phyloP scores from a whole-genome alignment of 164 flowering plant species.

The Liriodendron chinense region DNA sequence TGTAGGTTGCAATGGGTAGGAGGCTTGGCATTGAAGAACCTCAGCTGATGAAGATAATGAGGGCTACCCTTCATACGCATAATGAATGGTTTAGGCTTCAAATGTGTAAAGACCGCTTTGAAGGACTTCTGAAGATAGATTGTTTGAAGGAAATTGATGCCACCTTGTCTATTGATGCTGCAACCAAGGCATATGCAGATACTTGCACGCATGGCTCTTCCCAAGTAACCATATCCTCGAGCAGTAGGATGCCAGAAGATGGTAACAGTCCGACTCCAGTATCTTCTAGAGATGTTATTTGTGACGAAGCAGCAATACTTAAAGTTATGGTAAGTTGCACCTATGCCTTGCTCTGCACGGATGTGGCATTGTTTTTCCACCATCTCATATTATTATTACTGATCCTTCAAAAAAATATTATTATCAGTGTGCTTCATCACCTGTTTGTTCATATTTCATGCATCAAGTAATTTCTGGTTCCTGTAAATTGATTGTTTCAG shows the following conservation, averaged over 20 bases:
- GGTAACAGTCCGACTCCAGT: slow-evolving; percentile 69
- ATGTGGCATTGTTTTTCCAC: not conserved
- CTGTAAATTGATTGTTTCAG: no score
- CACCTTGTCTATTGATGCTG: slow-evolving; percentile 40
- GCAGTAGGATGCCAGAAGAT: slow-evolving; percentile 59
- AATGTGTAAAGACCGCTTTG: slow-evolving; percentile 92
- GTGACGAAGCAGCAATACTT: slow-evolving; percentile 89
- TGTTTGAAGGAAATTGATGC: slow-evolving; percentile 60
- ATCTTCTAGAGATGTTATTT: slow-evolving; percentile 54
- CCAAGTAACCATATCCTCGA: slow-evolving; percentile 63
- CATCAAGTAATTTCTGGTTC: no score
- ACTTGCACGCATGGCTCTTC: slow-evolving; percentile 63
- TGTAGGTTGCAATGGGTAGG: slow-evolving; percentile 82
- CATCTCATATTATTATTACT: not conserved
- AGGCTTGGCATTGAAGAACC: slow-evolving; percentile 95
- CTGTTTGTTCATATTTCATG: no score
- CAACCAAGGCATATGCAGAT: slow-evolving; percentile 50
- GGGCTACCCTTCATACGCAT: slow-evolving; percentile 84
- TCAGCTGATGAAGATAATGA: slow-evolving; percentile 86
- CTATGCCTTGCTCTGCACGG: not conserved
- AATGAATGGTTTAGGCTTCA: slow-evolving; percentile 92
- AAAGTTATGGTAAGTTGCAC: slow-evolving; percentile 94
- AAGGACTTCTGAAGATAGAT: slow-evolving; percentile 74
- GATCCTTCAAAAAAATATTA: not conserved
- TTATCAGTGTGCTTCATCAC: no score